phyloP scores from a whole-genome alignment of 2,329 filamentous ascomycete species.

The Penicillium freii region DNA sequence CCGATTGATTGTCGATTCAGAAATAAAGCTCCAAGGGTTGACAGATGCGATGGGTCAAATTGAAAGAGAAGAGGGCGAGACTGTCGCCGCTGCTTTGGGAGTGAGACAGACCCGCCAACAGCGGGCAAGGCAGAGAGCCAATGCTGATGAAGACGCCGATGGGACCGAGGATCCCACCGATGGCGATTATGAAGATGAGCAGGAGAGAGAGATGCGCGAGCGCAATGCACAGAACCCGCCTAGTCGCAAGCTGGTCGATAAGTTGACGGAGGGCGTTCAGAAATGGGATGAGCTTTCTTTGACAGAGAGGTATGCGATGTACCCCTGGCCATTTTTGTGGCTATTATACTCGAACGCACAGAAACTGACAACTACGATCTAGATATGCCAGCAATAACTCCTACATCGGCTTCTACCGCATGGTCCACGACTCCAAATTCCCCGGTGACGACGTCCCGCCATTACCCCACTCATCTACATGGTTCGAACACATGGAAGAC shows the following conservation, averaged over 20 bases:
- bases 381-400: constrained; percentile 59
- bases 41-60: constrained; percentile 47
- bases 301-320: constrained; percentile 39
- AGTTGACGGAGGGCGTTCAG: constrained; percentile 32
- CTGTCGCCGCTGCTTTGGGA: constrained; percentile 29
- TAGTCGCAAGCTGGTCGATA: constrained; percentile 37
- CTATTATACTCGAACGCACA: constrained; percentile 14
- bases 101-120: constrained; percentile 28
- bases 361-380: constrained; percentile 8
- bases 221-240: constrained; percentile 31
- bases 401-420: constrained; percentile 60
- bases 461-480: constrained; percentile 57
- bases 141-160: constrained; percentile 33
- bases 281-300: constrained; percentile 42
- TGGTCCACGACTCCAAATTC: constrained; percentile 61
- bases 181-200: constrained; percentile 40
- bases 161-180: constrained; percentile 41
- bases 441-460: constrained; percentile 53
- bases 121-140: constrained; percentile 19
- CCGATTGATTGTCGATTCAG: constrained; percentile 58
- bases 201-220: constrained; percentile 38
- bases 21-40: constrained; percentile 48
- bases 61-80: constrained; percentile 37
- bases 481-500: constrained; percentile 58
- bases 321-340: constrained; percentile 24